Base-by-base conservation (phyloP, 1,139 yeast genomes). In the Debaryomycetaceae sp. region DNA sequence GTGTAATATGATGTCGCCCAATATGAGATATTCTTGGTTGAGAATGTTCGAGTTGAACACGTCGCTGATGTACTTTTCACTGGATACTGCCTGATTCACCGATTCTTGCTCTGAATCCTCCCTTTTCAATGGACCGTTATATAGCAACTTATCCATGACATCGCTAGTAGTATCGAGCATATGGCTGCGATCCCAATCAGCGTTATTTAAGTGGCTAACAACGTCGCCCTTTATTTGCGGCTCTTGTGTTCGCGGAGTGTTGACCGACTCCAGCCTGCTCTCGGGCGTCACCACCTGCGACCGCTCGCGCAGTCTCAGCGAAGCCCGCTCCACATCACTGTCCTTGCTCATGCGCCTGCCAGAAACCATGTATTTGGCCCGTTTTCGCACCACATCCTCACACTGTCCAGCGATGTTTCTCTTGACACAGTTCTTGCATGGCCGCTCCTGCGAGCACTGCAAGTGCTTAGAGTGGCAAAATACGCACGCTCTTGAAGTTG, bases 391-490 rank as follows among this genome's bases (percentile, higher is more conserved):
- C n/a, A 81, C 79, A 57, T 84, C 87, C 35, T 62, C 66, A 60
- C 93, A 85, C 13, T 68, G 57, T 45, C 71, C 73, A 1, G 70
- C 78, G n/a, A 80, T 59, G 31, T 80, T 78, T 45, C 90, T 62
- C 57, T 83, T 85, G 36, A 74, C 59, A 62, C 93, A 85, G 58
- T 85, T 85, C 51, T 73, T 75, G 56, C 91, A 85, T 0, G 93
- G 91, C 45, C 93, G 53, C 47, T 71, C 72, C 50, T 72, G 65
- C 24, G 72, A 65, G 58, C 91, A 85, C 53, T 85, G 91, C 23
- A 85, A 68, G 55, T 85, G 93, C 51, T 85, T 85, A 34, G 72
- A 66, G 57, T 85, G 89, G 58, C 91, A 85, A 57, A 84, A 83
- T 14, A 72, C 72, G 57, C 93, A 85, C 0, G 91, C 93, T 40